These are phyloP conservation scores for Schwanniomyces vanrijiae DNA, from an alignment of 805 yeast genomes.

Conservation along the genomic window DNA sequence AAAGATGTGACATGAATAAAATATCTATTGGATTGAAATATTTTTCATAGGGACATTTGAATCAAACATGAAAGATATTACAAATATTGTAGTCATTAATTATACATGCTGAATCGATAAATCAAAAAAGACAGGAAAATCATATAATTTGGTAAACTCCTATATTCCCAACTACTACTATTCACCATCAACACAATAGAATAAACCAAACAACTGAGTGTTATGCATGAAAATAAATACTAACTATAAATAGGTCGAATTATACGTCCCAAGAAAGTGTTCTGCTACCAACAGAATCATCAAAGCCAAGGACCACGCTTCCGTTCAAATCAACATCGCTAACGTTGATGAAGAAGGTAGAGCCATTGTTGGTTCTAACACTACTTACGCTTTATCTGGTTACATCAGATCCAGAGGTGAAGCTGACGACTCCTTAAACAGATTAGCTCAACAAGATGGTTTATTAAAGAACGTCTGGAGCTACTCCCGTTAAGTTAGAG, in stretches of 20 bases:
- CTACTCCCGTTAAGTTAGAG: conserved; percentile 75
- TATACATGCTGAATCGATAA: too few species aligned
- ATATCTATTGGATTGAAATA: not conserved
- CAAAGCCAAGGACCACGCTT: conserved; percentile 99
- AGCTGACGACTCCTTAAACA: conserved; percentile 98
- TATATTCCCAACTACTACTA: not conserved
- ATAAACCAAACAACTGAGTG: not conserved
- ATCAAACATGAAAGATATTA: not conserved
- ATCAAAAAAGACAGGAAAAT: too few species aligned
- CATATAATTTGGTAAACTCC: not conserved
- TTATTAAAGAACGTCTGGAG: conserved; percentile 94
- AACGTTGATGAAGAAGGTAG: conserved; percentile 97
- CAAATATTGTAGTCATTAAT: not conserved
- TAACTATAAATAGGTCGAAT: conserved; percentile 77
- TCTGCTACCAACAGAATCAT: conserved; percentile 99
- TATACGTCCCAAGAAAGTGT: conserved; percentile 99
- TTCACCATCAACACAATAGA: not conserved
- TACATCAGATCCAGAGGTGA: conserved; percentile 99
- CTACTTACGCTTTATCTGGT: conserved; percentile 96
- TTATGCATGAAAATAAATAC: conserved; percentile 13
- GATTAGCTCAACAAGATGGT: conserved; percentile 99
- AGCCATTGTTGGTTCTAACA: conserved; percentile 85
- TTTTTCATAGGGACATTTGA: not conserved
- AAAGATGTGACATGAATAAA: not conserved
- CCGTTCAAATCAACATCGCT: conserved; percentile 98